Percentiles rank a stretch among this genome's conserved stretches.
These are phyloP conservation scores for Coemansia sp. DNA, from an alignment of 192 early-diverging fungal genomes.

Conservation along the genomic window DNA sequence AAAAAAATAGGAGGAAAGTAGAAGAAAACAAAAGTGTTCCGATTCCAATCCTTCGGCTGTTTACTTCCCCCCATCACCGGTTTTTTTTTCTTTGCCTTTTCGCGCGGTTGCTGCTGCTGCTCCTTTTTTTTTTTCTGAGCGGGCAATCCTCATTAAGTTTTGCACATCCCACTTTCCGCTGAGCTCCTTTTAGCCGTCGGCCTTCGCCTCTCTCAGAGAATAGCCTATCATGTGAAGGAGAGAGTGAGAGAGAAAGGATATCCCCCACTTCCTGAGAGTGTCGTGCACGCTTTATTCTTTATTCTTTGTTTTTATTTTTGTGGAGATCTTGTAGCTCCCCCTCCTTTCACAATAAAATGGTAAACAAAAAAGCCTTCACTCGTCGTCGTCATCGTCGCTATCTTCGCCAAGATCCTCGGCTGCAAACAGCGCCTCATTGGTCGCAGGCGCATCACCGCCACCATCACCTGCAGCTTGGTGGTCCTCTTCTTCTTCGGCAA, in stretches of 20 bases:
- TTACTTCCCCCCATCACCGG: background rate
- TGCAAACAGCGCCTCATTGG: slow-evolving; percentile 27
- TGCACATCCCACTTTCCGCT: background rate
- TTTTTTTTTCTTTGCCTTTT: background rate
- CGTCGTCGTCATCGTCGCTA: slow-evolving; percentile 23
- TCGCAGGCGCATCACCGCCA: slow-evolving; percentile 1
- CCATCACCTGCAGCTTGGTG: background rate
- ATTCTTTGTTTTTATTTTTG: too few relatives aligned
- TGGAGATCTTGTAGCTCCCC: too few relatives aligned
- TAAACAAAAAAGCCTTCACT: background rate
- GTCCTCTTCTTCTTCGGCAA: background rate
- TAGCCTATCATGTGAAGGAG: too few relatives aligned
- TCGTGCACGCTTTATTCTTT: too few relatives aligned
- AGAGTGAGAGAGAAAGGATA: too few relatives aligned
- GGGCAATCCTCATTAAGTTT: background rate
- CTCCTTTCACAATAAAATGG: background rate
- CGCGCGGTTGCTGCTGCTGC: background rate
- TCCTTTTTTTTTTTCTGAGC: background rate
- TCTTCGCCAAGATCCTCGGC: slow-evolving; percentile 27
- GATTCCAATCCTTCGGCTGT: background rate
- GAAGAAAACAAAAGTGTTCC: too few relatives aligned
- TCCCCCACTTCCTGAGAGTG: too few relatives aligned
- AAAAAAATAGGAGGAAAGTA: too few relatives aligned
- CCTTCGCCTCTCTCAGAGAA: too few relatives aligned
- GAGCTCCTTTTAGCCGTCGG: too few relatives aligned